Evolutionary conservation across 306 rosid genomes (phyloP).

Genomic region (Dryas octopetala): DNA sequence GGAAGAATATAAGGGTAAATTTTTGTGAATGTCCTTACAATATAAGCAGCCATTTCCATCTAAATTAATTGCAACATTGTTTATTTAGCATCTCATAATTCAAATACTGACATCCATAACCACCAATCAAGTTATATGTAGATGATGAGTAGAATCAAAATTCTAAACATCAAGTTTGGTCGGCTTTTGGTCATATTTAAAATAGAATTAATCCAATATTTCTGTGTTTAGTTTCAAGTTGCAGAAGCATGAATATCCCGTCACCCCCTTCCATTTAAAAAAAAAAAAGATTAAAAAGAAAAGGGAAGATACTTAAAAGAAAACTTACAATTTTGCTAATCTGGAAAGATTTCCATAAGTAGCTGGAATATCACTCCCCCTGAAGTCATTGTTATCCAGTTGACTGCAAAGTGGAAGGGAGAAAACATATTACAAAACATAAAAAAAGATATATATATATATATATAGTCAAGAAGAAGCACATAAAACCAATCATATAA

Average conservation of each 20-base stretch:
- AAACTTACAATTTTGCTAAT: constrained; percentile 75
- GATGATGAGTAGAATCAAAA: too few relatives aligned
- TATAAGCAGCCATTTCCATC: not conserved
- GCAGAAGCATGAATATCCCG: too few relatives aligned
- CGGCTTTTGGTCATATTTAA: too few relatives aligned
- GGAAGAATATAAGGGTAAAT: not conserved
- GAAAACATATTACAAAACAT: not conserved
- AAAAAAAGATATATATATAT: not conserved
- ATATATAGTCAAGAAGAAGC: not conserved
- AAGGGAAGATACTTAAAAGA: not conserved
- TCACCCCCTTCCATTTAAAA: not conserved
- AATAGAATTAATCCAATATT: too few relatives aligned
- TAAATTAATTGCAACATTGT: not conserved
- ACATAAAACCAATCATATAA: not conserved
- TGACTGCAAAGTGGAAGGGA: constrained; percentile 60
- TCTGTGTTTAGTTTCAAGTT: too few relatives aligned
- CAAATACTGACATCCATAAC: too few relatives aligned
- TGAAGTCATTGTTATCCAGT: constrained; percentile 85
- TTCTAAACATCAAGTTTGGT: too few relatives aligned
- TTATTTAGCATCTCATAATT: too few relatives aligned
- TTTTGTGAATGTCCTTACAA: not conserved
- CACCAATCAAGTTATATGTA: too few relatives aligned
- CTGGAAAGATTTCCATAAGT: constrained; percentile 53
- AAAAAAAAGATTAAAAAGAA: not conserved
- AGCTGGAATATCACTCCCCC: constrained; percentile 61